Evolutionary conservation across 2,329 filamentous ascomycete genomes (phyloP).

Genomic region (Epichloe baconii): DNA sequence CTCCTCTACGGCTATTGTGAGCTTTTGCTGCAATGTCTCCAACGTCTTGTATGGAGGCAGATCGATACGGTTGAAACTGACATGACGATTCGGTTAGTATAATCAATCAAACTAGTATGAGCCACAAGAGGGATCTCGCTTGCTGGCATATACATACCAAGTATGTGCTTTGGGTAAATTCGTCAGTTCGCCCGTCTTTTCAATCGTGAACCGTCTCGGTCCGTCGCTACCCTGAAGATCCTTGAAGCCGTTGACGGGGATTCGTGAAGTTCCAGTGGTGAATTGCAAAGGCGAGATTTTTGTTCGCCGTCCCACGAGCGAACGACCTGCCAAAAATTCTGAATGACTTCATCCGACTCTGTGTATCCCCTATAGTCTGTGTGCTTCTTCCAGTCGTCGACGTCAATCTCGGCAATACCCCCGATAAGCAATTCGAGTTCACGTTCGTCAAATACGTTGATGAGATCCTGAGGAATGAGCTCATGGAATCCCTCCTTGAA

Average conservation of each 20-base stretch:
- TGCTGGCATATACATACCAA: constrained; percentile 52
- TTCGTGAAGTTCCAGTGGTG: constrained; percentile 91
- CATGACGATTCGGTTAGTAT: constrained; percentile 11
- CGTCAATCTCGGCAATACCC: constrained; percentile 98
- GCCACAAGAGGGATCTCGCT: too few species aligned
- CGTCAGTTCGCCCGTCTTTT: constrained; percentile 83
- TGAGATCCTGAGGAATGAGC: constrained; percentile 86
- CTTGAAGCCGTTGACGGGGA: constrained; percentile 98
- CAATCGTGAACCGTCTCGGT: constrained; percentile 89
- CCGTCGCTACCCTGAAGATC: constrained; percentile 96
- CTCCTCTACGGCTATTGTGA: constrained; percentile 95
- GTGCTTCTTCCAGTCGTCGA: constrained; percentile 99
- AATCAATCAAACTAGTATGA: background rate
- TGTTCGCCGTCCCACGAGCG: constrained; percentile 96
- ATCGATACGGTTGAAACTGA: constrained; percentile 92
- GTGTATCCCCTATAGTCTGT: constrained; percentile 98
- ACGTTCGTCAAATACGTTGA: constrained; percentile 97
- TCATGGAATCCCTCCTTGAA: constrained; percentile 98
- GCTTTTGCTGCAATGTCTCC: constrained; percentile 74
- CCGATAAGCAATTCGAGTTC: constrained; percentile 94
- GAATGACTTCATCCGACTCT: constrained; percentile 91
- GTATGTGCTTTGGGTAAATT: constrained; percentile 96
- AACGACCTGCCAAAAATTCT: constrained; percentile 98
- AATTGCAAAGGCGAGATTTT: constrained; percentile 95
- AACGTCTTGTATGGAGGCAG: constrained; percentile 84